Base-by-base conservation (phyloP, 1,284 basidiomycete species). In the Tilletia horrida region DNA sequence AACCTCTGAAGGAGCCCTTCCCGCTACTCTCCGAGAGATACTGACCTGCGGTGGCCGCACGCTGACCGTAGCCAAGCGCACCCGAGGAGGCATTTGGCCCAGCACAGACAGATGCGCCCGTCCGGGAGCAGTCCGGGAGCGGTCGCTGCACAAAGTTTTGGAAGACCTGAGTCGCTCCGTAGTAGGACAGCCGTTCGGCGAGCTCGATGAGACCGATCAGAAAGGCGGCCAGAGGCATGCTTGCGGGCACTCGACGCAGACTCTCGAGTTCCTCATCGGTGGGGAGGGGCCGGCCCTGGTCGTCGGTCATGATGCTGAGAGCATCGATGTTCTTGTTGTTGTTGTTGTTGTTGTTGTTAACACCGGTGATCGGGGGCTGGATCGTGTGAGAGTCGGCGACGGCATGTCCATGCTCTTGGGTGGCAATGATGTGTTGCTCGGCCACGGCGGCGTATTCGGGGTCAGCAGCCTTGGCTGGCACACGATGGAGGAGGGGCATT, bases 121-220 rank as follows among this genome's bases (percentile, higher is more conserved):
- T 62, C 1, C 74, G 71, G 52, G 66, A 71, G 67, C 67, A 62
- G 11, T 63, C 27, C 23, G 80, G 80, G 27, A 73, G 71, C 0
- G 71, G 70, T 42, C 76, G 66, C 70, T 79, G 74, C 55, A 81
- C 76, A 48, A 74, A 78, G 71, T 80, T 82, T 44, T 76, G 72
- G 70, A 79, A 78, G 25, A 76, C 75, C 59, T 76, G 73, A 21
- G 71, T 67, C 27, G 71, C 73, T 2, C 80, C 78, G 66, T 81
- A 81, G 73, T 77, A 81, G 3, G 77, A 77, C 69, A 81, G 79
- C 23, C 80, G 78, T 69, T 81, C 80, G 1, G 81, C 80, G 25
- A 82, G 67, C 72, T 82, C 80, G 68, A 77, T 78, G 64, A 82
- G 69, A 23, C 73, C 78, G 63, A 82, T 75, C 23, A 72, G 62